Percentiles rank a stretch among this genome's conserved stretches.
Conservation (phyloP, 2,329 filamentous ascomycete species). For the Colletotrichum melonis region DNA sequence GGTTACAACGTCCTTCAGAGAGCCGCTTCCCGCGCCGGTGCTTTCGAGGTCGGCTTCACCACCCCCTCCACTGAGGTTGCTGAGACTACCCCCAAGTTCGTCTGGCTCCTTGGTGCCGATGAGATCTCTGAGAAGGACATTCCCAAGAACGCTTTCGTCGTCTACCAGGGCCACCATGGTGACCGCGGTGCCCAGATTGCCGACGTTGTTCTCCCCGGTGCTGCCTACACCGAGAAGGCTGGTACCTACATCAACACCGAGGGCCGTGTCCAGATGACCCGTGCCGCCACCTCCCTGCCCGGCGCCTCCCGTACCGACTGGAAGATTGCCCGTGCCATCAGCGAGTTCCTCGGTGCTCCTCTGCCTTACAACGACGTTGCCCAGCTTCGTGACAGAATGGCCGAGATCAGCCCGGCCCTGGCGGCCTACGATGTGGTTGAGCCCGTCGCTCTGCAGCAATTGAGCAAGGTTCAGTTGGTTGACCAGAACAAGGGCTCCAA, state of each 20-base stretch:
- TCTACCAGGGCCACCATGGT: constrained; percentile 99
- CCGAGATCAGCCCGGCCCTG: constrained; percentile 91
- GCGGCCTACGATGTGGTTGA: constrained; percentile 93
- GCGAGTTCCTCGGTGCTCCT: constrained; percentile 88
- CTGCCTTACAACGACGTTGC: constrained; percentile 95
- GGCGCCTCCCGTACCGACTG: constrained; percentile 95
- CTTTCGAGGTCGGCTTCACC: constrained; percentile 95
- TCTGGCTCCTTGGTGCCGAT: constrained; percentile 97
- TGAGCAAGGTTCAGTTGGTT: constrained; percentile 94
- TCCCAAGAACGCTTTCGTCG: constrained; percentile 93
- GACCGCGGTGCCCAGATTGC: constrained; percentile 93
- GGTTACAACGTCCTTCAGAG: constrained; percentile 97
- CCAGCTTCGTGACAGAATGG: constrained; percentile 90
- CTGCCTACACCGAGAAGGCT: constrained; percentile 96
- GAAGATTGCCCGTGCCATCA: constrained; percentile 96
- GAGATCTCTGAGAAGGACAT: constrained; percentile 88
- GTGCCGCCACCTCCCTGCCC: constrained; percentile 87
- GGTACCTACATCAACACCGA: constrained; percentile 98
- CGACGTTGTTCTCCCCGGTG: constrained; percentile 92
- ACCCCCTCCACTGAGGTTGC: constrained; percentile 85
- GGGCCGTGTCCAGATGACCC: constrained; percentile 93
- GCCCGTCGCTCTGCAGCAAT: constrained; percentile 75
- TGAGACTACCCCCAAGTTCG: constrained; percentile 88
- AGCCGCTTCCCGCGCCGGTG: constrained; percentile 89
- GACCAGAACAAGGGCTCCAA: constrained; percentile 94